These are phyloP conservation scores for Lachancea sp. DNA, from an alignment of 805 yeast species.

Conservation along the genomic window DNA sequence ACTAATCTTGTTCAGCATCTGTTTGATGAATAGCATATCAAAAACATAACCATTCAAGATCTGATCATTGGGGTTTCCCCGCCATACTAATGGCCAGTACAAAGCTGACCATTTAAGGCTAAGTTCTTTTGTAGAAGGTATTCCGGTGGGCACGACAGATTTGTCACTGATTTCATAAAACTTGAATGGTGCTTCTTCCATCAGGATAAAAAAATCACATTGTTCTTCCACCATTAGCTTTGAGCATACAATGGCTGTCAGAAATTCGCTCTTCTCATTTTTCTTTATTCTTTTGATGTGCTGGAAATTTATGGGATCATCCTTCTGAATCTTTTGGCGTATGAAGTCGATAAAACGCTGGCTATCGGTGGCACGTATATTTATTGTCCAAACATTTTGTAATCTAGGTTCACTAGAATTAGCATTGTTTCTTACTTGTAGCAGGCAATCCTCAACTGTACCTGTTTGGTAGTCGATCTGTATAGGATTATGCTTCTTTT, in stretches of 20 bases:
- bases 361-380: conserved; percentile 36
- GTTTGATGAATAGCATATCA: conserved; percentile 40
- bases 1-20: conserved; percentile 29
- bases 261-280: conserved; percentile 9
- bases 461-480: conserved; percentile 43
- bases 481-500: conserved; percentile 31
- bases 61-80: conserved; percentile 81
- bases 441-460: conserved; percentile 38
- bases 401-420: conserved; percentile 18
- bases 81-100: conserved; percentile 91
- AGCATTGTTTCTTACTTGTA: conserved; percentile 37
- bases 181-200: conserved; percentile 15
- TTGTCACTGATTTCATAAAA: conserved; percentile 18
- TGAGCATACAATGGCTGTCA: conserved; percentile 44
- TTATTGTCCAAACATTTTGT: conserved; percentile 44
- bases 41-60: conserved; percentile 49
- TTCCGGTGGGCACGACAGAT: conserved; percentile 46
- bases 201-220: conserved; percentile 18
- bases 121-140: conserved; percentile 69
- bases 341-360: conserved; percentile 20
- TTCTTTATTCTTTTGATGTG: conserved; percentile 52
- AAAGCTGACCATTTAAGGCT: conserved; percentile 56
- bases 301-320: conserved; percentile 27
- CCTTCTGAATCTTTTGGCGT: conserved; percentile 18
- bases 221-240: conserved; percentile 29